Evolutionary conservation across 2,329 filamentous ascomycete genomes (phyloP).

Genomic region (Cryoendolithus antarcticus): DNA sequence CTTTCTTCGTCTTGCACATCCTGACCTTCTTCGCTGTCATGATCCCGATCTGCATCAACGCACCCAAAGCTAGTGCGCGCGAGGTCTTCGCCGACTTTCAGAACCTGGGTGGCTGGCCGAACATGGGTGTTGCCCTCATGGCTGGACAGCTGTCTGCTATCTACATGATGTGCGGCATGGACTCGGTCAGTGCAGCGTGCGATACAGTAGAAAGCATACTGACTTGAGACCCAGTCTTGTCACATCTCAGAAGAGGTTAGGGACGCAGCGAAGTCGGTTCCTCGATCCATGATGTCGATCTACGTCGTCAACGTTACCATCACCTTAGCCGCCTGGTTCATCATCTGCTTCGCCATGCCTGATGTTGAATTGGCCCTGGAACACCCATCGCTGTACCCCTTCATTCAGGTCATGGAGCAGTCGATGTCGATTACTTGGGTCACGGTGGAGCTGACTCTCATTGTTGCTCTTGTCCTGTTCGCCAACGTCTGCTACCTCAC

Average conservation of each 20-base stretch:
- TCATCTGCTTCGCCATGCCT: conserved; percentile 24
- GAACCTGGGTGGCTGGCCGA: conserved; percentile 6
- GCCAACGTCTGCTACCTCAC: conserved; percentile 23
- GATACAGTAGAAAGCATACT: too few species aligned
- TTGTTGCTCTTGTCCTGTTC: conserved; percentile 7
- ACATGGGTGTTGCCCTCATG: conserved; percentile 1
- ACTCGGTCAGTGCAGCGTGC: not conserved
- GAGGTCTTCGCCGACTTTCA: conserved; percentile 12
- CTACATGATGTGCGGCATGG: conserved; percentile 1
- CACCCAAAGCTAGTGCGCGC: conserved; percentile 1
- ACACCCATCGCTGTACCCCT: conserved; percentile 24
- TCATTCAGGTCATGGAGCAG: conserved; percentile 23
- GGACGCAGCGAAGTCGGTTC: conserved; percentile 7
- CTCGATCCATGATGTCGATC: conserved; percentile 7
- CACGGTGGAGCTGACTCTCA: conserved; percentile 7
- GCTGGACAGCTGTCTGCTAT: conserved; percentile 1
- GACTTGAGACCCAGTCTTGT: not conserved
- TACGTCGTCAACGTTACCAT: conserved; percentile 10
- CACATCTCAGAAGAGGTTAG: conserved; percentile 11
- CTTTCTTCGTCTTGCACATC: conserved; percentile 24
- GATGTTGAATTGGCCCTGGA: conserved; percentile 16
- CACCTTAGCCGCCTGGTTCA: conserved; percentile 15
- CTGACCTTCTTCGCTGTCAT: conserved; percentile 10
- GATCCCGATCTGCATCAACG: conserved; percentile 9
- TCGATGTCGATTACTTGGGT: conserved; percentile 9